These are phyloP conservation scores for Colletotrichum camelliae DNA, from an alignment of 2,329 filamentous ascomycete genomes.

Conservation along the genomic window DNA sequence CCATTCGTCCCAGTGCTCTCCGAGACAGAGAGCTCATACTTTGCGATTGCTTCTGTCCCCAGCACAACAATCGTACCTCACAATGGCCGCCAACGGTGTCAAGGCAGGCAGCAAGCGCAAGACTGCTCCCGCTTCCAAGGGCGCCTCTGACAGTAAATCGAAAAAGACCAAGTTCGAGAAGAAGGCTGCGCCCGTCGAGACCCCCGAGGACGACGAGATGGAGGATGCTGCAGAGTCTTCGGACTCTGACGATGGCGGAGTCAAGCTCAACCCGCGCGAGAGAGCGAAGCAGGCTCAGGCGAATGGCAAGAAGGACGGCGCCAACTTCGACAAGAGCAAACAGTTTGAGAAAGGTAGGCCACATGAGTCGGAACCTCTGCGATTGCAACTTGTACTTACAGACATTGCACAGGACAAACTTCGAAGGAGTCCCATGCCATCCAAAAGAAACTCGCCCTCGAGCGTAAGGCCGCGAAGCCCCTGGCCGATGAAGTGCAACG, in stretches of 20 bases:
- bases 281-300: conserved; percentile 36
- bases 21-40: neutral
- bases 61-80: conserved; percentile 20
- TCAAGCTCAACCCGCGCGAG: conserved; percentile 38
- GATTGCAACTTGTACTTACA: neutral
- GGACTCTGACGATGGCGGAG: conserved; percentile 61
- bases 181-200: conserved; percentile 33
- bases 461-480: conserved; percentile 92
- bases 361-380: neutral
- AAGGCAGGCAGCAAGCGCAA: conserved; percentile 63
- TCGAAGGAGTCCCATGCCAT: conserved; percentile 90
- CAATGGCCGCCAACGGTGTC: conserved; percentile 54
- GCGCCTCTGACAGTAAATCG: conserved; percentile 42
- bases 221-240: conserved; percentile 44
- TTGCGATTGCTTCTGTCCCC: conserved; percentile 1
- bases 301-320: conserved; percentile 30
- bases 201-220: conserved; percentile 29
- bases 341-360: conserved; percentile 46
- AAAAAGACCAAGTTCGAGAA: conserved; percentile 58
- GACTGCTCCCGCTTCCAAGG: conserved; percentile 49
- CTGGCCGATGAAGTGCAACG: conserved; percentile 87
- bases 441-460: conserved; percentile 85
- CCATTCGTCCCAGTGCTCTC: neutral
- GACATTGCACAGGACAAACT: conserved; percentile 54
- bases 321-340: conserved; percentile 39